Conservation (phyloP, 1,284 basidiomycete species). For the Fomes fomentarius region DNA sequence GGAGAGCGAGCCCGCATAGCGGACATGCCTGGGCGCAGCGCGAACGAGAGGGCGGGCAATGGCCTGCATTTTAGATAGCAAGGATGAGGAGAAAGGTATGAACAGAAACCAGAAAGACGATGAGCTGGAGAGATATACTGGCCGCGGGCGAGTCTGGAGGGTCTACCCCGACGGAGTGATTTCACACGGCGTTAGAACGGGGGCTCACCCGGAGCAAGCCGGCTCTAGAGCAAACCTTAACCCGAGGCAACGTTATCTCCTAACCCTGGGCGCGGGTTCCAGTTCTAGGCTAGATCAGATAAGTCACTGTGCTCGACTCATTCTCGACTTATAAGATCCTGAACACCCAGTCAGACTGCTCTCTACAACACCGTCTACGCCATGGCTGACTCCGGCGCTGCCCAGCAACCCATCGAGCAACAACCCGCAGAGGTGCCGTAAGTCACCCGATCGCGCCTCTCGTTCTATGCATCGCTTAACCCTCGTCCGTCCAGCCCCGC, state of each 20-base stretch:
- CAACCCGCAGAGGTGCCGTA: slow-evolving; percentile 27
- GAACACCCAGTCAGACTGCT: slow-evolving; percentile 4
- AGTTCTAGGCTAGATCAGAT: slow-evolving; percentile 19
- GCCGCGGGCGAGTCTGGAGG: slow-evolving; percentile 5
- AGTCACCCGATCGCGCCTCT: slow-evolving; percentile 11
- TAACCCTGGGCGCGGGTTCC: slow-evolving; percentile 14
- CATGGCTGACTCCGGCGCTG: slow-evolving; percentile 19
- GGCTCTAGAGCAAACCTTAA: slow-evolving; percentile 15
- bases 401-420: slow-evolving; percentile 18
- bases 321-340: slow-evolving; percentile 20
- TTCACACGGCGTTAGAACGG: slow-evolving; percentile 23
- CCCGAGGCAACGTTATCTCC: slow-evolving; percentile 2
- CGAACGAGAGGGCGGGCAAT: slow-evolving; percentile 38
- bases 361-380: slow-evolving; percentile 5
- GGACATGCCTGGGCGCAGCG: slow-evolving; percentile 34
- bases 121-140: slow-evolving; percentile 15
- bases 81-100: slow-evolving; percentile 14
- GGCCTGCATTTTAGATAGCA: slow-evolving; percentile 36
- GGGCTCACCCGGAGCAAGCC: slow-evolving; percentile 13
- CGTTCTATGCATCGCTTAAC: not conserved
- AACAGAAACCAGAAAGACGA: slow-evolving; percentile 9
- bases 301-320: slow-evolving; percentile 21
- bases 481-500: slow-evolving; percentile 31
- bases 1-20: slow-evolving; percentile 50
- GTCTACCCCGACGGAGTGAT: slow-evolving; percentile 8